Evolutionary conservation across 345 rosid species (phyloP), one percentile per base, ranked within the genome.

Genomic region (Atalantia buxifolia): DNA sequence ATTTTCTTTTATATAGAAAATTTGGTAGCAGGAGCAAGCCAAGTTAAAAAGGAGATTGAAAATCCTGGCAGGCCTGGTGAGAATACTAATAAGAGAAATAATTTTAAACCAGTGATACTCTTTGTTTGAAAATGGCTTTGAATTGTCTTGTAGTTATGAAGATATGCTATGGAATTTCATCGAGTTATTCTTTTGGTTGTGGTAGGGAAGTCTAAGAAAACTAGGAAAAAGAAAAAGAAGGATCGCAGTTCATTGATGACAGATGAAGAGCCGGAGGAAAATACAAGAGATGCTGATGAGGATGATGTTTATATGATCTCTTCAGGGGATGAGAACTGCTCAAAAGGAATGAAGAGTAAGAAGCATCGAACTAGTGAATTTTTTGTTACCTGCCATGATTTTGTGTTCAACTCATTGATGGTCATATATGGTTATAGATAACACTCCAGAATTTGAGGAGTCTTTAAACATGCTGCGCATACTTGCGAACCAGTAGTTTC

Each of bases 301-400:
- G 75, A 74, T 45, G 85, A 74, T 5, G 83, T 77, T 74, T 75
- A 66, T 71, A 62, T 27, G 6, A 82, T 85, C 21, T 79, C 87
- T 65, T 82, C 87, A 9, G 80, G 83, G 76, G 87, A 85, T 40
- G 87, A 85, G 67, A 85, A 77, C 66, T 24, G 71, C 81, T 79
- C 78, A 19, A 80, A 82, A 63, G 87, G 87, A 80, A 77, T 85
- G 81, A 85, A 80, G 66, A 85, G 87, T 85, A 81, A 69, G 83
- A 25, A 72, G 14, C 19, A 19, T 63, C n/a, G 36, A 40, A 31
- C 38, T 69, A 22, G 45, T 53, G 55, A 62, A 5, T 72, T 63
- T 22, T 25, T 48, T 56, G 59, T 22, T 75, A 67, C 67, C 48
- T 76, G 24, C 31, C 21, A n/a, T 55, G 25, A 35, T 14, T 25